phyloP scores from a whole-genome alignment of 306 rosid genomes.

The Echinosophora koreensis region DNA sequence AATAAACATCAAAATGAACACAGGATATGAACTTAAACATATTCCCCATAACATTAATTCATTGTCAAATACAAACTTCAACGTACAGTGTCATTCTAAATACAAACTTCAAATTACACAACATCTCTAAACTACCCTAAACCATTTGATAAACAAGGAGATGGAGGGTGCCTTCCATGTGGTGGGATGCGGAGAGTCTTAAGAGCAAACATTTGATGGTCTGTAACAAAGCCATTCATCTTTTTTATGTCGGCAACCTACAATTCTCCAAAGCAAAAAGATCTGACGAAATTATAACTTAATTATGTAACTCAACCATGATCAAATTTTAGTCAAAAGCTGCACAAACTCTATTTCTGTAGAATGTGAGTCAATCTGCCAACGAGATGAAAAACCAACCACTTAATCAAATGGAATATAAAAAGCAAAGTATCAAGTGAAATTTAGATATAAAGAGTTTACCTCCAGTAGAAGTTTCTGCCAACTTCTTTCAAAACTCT shows the following conservation, averaged over 20 bases:
- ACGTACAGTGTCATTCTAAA: too few species aligned
- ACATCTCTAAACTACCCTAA: too few species aligned
- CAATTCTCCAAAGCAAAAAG: slow-evolving; percentile 6
- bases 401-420: slow-evolving; percentile 42
- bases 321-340: too few species aligned
- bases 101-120: too few species aligned
- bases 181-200: slow-evolving; percentile 73
- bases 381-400: slow-evolving; percentile 45
- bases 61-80: too few species aligned
- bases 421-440: slow-evolving; percentile 31
- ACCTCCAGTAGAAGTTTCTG: slow-evolving; percentile 94
- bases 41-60: too few species aligned
- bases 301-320: slow-evolving; percentile 1
- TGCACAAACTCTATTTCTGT: too few species aligned
- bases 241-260: slow-evolving; percentile 82
- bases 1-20: too few species aligned
- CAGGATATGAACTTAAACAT: too few species aligned
- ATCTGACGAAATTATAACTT: neutral
- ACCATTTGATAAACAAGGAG: slow-evolving; percentile 60
- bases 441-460: slow-evolving; percentile 31
- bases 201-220: slow-evolving; percentile 87
- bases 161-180: slow-evolving; percentile 83
- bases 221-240: slow-evolving; percentile 79
- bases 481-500: slow-evolving; percentile 91
- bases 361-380: slow-evolving; percentile 94